Conservation (phyloP, 148 eudicot species). For the Chenopodium suecicum region DNA sequence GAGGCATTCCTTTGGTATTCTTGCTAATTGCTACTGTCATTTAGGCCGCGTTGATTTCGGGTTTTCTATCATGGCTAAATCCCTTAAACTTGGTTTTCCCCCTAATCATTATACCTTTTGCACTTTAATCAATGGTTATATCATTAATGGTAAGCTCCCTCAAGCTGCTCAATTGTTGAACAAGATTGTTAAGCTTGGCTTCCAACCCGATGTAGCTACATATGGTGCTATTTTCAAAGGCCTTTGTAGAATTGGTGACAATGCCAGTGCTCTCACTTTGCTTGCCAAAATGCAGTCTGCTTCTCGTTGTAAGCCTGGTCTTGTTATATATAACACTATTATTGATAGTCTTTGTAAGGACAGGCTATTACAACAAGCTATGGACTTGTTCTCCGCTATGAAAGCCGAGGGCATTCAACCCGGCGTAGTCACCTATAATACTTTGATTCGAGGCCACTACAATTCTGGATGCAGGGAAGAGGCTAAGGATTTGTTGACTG, state of each 20-base stretch:
- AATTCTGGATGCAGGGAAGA: not conserved
- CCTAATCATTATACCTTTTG: no score
- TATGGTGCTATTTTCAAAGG: conserved; percentile 32
- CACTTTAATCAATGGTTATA: no score
- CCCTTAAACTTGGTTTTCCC: no score
- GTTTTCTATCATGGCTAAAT: no score
- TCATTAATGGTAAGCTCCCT: not conserved
- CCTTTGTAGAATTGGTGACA: conserved; percentile 39
- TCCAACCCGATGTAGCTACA: not conserved
- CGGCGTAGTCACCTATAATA: conserved; percentile 15
- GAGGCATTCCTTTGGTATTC: no score
- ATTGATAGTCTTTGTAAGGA: conserved; percentile 26
- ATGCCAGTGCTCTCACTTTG: conserved; percentile 28
- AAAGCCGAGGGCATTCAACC: conserved; percentile 14
- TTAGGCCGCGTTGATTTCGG: no score
- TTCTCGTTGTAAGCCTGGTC: not conserved
- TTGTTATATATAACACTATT: conserved; percentile 13
- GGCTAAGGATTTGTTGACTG: not conserved
- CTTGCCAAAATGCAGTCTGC: conserved; percentile 14
- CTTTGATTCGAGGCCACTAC: conserved; percentile 14
- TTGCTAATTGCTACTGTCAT: no score
- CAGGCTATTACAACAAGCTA: not conserved
- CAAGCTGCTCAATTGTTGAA: conserved; percentile 4
- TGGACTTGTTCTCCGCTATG: conserved; percentile 4
- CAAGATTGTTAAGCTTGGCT: conserved; percentile 5